Conservation (phyloP, 2,329 filamentous ascomycete genomes). For the Trichoderma atrobrunneum region DNA sequence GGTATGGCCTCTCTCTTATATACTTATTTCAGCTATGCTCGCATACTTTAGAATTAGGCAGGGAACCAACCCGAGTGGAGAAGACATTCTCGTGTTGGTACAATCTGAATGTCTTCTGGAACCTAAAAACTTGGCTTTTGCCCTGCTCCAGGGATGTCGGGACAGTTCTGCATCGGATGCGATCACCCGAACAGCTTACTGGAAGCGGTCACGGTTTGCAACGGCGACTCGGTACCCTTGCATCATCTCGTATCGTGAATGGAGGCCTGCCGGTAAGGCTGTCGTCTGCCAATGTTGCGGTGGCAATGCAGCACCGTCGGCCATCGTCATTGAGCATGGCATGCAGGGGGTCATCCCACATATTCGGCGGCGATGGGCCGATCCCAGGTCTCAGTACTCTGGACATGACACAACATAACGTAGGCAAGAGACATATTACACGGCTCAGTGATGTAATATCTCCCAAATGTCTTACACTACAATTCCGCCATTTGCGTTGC, state of each 20-base stretch:
- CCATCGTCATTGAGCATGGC: not conserved
- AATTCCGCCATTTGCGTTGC: not conserved
- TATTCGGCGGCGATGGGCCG: not conserved
- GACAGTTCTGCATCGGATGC: not conserved
- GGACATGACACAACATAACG: not conserved
- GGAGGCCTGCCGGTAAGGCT: not conserved
- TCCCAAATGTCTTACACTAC: not conserved
- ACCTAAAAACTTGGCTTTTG: not conserved
- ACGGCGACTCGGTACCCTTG: not conserved
- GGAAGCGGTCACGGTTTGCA: not conserved
- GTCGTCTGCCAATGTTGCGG: not conserved
- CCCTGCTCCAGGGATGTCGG: not conserved
- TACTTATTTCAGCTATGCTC: not conserved
- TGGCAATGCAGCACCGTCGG: slow-evolving; percentile 7
- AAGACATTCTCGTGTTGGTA: not conserved
- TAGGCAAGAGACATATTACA: not conserved
- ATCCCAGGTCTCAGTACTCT: not conserved
- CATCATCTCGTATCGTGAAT: not conserved
- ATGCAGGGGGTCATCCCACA: not conserved
- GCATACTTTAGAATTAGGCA: too few relatives aligned
- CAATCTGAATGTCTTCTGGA: not conserved
- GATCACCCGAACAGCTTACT: slow-evolving; percentile 4
- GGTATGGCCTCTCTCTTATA: not conserved
- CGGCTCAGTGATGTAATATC: not conserved
- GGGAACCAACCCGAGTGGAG: not conserved